Conservation (phyloP, 192 early-diverging fungal species). For the Martensiomyces pterosporus region DNA sequence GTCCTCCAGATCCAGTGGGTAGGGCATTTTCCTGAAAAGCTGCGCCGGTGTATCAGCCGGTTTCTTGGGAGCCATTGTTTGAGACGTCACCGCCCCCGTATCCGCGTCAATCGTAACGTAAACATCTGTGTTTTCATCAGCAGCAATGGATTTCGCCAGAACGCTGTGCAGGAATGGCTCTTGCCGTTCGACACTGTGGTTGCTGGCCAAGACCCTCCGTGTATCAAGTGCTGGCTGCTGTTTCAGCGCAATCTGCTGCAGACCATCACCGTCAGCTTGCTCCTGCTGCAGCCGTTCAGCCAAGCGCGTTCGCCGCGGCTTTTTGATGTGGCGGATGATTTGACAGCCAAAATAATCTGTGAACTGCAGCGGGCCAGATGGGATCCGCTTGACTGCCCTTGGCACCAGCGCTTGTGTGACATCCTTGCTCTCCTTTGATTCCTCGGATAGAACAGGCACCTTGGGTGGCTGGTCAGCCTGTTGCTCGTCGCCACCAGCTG, state of each 20-base stretch:
- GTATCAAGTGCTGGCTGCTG: conserved; percentile 29
- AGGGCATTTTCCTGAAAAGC: conserved; percentile 50
- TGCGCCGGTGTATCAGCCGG: conserved; percentile 24
- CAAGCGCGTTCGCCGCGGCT: conserved; percentile 17
- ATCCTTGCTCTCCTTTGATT: no score
- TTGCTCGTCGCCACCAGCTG: not conserved
- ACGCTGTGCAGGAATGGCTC: conserved; percentile 18
- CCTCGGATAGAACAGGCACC: no score
- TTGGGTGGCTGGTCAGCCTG: no score
- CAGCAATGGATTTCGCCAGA: conserved; percentile 29
- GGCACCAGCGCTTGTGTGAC: conserved; percentile 14
- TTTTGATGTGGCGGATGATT: conserved; percentile 22
- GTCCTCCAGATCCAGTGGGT: conserved; percentile 67
- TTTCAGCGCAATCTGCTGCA: conserved; percentile 4
- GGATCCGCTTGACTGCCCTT: conserved; percentile 30
- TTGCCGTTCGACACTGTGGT: conserved; percentile 1
- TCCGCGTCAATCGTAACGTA: conserved; percentile 28
- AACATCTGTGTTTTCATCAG: conserved; percentile 23
- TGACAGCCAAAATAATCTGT: conserved; percentile 45
- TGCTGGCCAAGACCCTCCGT: conserved; percentile 18
- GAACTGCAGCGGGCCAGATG: conserved; percentile 31
- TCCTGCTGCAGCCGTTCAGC: not conserved
- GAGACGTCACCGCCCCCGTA: conserved; percentile 26
- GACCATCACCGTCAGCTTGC: not conserved
- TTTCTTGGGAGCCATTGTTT: conserved; percentile 19